Evolutionary conservation across 176 grass and related monocot species (phyloP).

Genomic region (Triticum turgidum): DNA sequence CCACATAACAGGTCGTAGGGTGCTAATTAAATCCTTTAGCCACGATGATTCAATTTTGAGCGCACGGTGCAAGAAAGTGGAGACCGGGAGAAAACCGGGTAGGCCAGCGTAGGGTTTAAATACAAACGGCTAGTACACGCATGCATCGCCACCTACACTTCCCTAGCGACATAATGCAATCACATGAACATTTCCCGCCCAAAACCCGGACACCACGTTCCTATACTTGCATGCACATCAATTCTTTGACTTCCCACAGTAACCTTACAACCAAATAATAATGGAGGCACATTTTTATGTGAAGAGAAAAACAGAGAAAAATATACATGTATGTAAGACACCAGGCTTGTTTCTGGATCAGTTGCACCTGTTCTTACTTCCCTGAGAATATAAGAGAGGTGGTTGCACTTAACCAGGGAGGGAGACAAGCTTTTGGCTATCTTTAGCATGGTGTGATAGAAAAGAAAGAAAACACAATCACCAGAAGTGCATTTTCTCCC

Average conservation of each 20-base stretch:
- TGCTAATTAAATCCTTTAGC: background rate
- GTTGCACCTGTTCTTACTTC: constrained; percentile 37
- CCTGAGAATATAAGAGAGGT: constrained; percentile 6
- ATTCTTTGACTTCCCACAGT: constrained; percentile 17
- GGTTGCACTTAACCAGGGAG: constrained; percentile 33
- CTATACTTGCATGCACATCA: constrained; percentile 19
- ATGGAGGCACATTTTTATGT: background rate
- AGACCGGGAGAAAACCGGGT: background rate
- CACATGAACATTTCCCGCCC: constrained; percentile 51
- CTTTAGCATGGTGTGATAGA: background rate
- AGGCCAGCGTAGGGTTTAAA: constrained; percentile 11
- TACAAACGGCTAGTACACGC: constrained; percentile 48
- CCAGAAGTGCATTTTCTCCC: constrained; percentile 16
- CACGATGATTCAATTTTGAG: background rate
- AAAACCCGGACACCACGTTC: constrained; percentile 50
- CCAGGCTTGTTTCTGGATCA: background rate
- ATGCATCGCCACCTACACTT: constrained; percentile 5
- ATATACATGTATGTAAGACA: background rate
- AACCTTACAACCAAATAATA: background rate
- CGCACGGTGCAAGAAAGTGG: background rate
- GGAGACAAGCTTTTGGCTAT: constrained; percentile 19
- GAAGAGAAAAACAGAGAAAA: background rate
- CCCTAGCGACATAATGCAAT: constrained; percentile 28
- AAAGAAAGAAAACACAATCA: background rate
- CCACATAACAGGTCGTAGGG: background rate